Evolutionary conservation across 2,329 filamentous ascomycete species (phyloP).

Genomic region (Aspergillus melleus): DNA sequence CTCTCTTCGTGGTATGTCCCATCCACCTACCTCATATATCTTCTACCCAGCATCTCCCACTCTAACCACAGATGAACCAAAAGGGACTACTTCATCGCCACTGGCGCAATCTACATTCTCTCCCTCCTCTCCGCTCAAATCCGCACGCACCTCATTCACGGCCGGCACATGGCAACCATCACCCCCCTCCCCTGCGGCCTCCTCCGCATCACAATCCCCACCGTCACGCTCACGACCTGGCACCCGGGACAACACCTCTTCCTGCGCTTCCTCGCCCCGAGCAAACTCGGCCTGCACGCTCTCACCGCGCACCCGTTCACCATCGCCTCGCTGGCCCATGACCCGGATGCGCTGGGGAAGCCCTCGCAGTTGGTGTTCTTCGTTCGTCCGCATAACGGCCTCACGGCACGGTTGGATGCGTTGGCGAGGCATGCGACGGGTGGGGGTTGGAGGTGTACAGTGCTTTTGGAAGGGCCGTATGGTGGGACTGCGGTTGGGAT

Average conservation of each 20-base stretch:
- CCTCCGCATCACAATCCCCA: conserved; percentile 47
- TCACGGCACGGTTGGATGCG: conserved; percentile 50
- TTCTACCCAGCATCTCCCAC: neutral
- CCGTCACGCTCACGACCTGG: conserved; percentile 45
- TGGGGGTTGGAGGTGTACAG: conserved; percentile 33
- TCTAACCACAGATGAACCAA: neutral
- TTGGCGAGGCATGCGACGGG: conserved; percentile 41
- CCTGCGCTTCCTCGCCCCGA: conserved; percentile 47
- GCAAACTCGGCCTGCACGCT: conserved; percentile 39
- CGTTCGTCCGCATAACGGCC: conserved; percentile 50
- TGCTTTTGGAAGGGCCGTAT: conserved; percentile 61
- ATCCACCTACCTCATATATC: neutral
- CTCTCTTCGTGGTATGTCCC: conserved; percentile 53
- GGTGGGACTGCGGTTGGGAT: conserved; percentile 47
- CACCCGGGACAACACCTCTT: conserved; percentile 57
- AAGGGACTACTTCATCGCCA: conserved; percentile 63
- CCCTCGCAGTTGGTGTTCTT: conserved; percentile 54
- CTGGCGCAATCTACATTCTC: conserved; percentile 53
- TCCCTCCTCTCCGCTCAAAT: conserved; percentile 49
- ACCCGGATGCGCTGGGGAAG: conserved; percentile 9
- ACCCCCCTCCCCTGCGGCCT: conserved; percentile 41
- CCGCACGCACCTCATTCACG: conserved; percentile 52
- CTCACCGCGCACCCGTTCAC: conserved; percentile 57
- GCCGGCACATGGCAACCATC: conserved; percentile 48
- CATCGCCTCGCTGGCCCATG: conserved; percentile 51